Evolutionary conservation across 2,329 filamentous ascomycete species (phyloP), one percentile per base, ranked within the genome.

Genomic region (Aspergillus awamori): DNA sequence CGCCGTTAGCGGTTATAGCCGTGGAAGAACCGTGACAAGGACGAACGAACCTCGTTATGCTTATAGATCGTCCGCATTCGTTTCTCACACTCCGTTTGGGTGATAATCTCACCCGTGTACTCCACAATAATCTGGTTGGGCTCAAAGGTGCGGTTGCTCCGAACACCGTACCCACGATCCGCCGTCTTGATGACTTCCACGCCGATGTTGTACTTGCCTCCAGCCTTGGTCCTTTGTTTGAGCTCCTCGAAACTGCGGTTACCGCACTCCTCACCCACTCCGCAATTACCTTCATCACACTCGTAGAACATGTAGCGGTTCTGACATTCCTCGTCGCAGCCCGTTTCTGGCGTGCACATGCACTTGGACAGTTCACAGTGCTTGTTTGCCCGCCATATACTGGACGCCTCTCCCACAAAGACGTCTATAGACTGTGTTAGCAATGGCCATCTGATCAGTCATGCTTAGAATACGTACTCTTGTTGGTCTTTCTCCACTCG

Each of bases 251-350:
- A 99, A 22, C 90, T 89, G 28, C 95, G 91, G 74, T 99, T 99
- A 26, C 86, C 87, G 76, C 95, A 99, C 20, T 87, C 84, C n/a
- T 86, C 82, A 43, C 90, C 89, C 15, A 94, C 81, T 61, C 88
- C 90, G 81, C 95, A 99, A 75, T 97, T 99, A 60, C 85, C 89
- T 51, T 89, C 86, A 75, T 98, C 92, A 74, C 95, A 99, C 79
- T 99, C 95, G 76, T 97, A 98, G 59, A 96, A 88, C 93, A 98
- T 98, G 76, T 93, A 93, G 64, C 93, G 85, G 76, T 99, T 99
- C 73, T 97, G 91, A 77, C 95, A 99, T 69, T 90, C 85, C 65
- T 97, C 92, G 65, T 88, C 91, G 71, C 95, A 98, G 38, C 92
- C 93, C 57, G 89, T 87, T 57, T 93, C 90, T 6, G 85, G 82